Conservation (phyloP, 257 asterid species). For the Datura wrightii region DNA sequence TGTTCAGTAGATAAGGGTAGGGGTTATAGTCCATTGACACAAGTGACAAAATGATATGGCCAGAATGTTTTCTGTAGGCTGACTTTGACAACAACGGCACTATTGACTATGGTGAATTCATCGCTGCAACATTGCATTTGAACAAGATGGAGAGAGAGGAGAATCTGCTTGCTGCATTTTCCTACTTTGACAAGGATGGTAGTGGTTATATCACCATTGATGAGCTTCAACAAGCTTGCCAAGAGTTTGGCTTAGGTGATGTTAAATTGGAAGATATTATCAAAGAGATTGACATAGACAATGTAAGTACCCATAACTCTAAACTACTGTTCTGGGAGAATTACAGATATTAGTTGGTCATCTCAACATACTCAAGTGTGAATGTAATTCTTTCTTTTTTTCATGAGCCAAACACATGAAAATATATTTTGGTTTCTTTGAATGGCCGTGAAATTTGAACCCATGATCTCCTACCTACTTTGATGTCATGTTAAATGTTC, state of each 20-base stretch:
- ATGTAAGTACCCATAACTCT: slow-evolving; percentile 47
- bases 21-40: neutral
- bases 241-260: slow-evolving; percentile 80
- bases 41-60: neutral
- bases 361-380: neutral
- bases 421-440: neutral
- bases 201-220: slow-evolving; percentile 93
- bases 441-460: neutral
- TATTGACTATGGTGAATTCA: slow-evolving; percentile 90
- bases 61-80: slow-evolving; percentile 58
- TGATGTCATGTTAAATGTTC: neutral
- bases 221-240: slow-evolving; percentile 94
- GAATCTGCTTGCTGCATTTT: slow-evolving; percentile 85
- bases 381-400: neutral
- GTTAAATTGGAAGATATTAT: slow-evolving; percentile 77
- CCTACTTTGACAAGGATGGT: slow-evolving; percentile 98
- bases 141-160: slow-evolving; percentile 97
- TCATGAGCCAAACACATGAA: neutral
- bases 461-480: neutral
- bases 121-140: slow-evolving; percentile 92
- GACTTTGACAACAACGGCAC: slow-evolving; percentile 90
- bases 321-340: neutral
- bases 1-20: neutral
- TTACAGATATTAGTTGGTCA: neutral
- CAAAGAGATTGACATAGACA: slow-evolving; percentile 80